These are phyloP conservation scores for Fusarium pininemorale DNA, from an alignment of 2,329 filamentous ascomycete species.

Conservation along the genomic window DNA sequence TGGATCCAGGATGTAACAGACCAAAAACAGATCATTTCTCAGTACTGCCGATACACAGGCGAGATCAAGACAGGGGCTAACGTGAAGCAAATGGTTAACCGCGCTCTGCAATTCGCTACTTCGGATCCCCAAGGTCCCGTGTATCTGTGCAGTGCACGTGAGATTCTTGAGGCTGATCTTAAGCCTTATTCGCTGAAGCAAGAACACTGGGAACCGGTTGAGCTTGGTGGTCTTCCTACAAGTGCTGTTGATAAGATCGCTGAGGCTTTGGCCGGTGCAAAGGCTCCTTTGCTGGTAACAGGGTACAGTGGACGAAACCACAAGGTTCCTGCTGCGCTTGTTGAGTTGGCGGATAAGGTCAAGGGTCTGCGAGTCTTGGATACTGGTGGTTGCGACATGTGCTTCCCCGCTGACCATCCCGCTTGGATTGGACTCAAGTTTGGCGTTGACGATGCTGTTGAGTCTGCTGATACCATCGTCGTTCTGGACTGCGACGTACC, in stretches of 20 bases:
- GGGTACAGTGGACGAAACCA: conserved; percentile 79
- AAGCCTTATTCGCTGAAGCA: conserved; percentile 75
- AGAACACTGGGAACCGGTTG: conserved; percentile 74
- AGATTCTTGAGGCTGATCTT: conserved; percentile 88
- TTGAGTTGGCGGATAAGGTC: conserved; percentile 72
- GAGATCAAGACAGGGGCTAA: conserved; percentile 88
- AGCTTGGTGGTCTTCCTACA: conserved; percentile 67
- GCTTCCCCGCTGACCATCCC: conserved; percentile 76
- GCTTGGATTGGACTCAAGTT: conserved; percentile 76
- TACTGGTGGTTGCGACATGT: conserved; percentile 82
- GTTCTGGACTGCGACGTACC: conserved; percentile 91
- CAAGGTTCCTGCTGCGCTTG: conserved; percentile 66
- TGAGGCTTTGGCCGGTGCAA: conserved; percentile 68
- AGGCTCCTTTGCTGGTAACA: conserved; percentile 74
- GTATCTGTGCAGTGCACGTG: conserved; percentile 79
- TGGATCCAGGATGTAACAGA: conserved; percentile 88
- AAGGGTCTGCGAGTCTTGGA: conserved; percentile 77
- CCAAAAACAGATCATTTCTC: conserved; percentile 80
- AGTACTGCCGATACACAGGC: conserved; percentile 85
- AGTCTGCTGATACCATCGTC: conserved; percentile 82
- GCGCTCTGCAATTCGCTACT: conserved; percentile 82
- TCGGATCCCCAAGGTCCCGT: conserved; percentile 82
- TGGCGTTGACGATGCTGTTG: conserved; percentile 77
- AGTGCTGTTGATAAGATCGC: conserved; percentile 67
- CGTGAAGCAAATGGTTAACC: conserved; percentile 88